These are phyloP conservation scores for Spathaspora arborariae DNA, from an alignment of 805 yeast species.

Conservation along the genomic window DNA sequence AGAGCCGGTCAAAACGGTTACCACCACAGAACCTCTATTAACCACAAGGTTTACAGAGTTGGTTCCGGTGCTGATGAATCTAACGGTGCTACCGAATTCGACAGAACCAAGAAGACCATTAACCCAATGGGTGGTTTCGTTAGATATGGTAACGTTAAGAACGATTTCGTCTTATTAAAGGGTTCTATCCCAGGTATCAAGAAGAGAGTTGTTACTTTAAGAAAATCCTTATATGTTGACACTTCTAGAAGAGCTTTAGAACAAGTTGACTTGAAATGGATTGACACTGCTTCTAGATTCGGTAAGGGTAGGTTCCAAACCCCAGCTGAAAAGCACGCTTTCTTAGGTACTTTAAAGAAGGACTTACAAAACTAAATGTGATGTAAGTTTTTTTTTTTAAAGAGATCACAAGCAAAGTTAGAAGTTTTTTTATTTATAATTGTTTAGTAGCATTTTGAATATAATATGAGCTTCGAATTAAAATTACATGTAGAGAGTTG, in stretches of 20 bases:
- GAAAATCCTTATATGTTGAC: conserved; percentile 97
- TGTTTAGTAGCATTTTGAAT: not conserved
- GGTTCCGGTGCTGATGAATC: conserved; percentile 96
- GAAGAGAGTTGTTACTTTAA: conserved; percentile 98
- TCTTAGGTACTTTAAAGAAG: conserved; percentile 99
- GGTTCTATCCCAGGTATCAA: conserved; percentile 99
- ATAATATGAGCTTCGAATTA: not conserved
- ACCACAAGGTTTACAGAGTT: conserved; percentile 99
- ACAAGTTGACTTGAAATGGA: conserved; percentile 97
- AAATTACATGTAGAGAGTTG: not conserved
- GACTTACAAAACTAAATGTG: conserved; percentile 57
- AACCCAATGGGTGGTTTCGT: conserved; percentile 99
- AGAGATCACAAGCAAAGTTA: not conserved
- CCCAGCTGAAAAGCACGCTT: conserved; percentile 99
- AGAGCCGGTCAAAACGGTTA: conserved; percentile 99
- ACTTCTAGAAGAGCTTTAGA: conserved; percentile 97
- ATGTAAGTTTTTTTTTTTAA: conserved; percentile 1
- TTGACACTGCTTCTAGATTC: conserved; percentile 99
- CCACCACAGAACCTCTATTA: conserved; percentile 99
- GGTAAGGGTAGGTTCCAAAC: conserved; percentile 99
- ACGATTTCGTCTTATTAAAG: conserved; percentile 96
- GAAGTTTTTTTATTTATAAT: not conserved
- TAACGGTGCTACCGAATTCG: conserved; percentile 93
- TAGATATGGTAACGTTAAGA: conserved; percentile 96
- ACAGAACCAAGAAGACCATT: conserved; percentile 99